Evolutionary conservation across 2,329 filamentous ascomycete species (phyloP), one percentile per base, ranked within the genome.

Genomic region (Dothideomycetes sp.): DNA sequence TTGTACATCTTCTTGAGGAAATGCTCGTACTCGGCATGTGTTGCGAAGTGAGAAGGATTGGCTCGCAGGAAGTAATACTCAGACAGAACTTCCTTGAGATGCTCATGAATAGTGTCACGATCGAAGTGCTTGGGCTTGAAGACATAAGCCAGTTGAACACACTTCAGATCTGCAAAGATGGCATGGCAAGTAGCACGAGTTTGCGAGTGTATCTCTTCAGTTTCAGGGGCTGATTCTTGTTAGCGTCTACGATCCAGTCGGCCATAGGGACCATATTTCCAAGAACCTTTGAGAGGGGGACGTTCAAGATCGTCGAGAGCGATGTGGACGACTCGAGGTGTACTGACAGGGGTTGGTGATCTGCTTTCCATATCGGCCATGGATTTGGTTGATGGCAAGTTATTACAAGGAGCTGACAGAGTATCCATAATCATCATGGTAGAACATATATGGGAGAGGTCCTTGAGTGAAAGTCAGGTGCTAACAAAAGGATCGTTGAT

Each of bases 81-180:
- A 3, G 16, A 12, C 16, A 30, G 9, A 13, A 37, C 17, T 8
- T 28, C 25, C 13, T 37, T 28, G n/a, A 37, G 34, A 15, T 30
- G 34, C 18, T 37, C 17, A 19, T 22, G 17, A 25, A 37, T 29
- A 12, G 25, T 28, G 25, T 37, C 34, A 20, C 34, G 34, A 20
- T 37, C 34, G 16, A 37, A 22, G 25, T 37, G 34, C 11, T 29
- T 29, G 20, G 34, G 18, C 24, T 37, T 16, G 25, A 37, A 28
- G 34, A 25, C 34, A 15, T 37, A 37, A 12, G 24, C 24, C 15
- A 17, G 23, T 12, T 37, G 34, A 11, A 37, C 16, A 11, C 34
- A 37, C 18, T 12, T 28, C 24, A 37, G 24, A 15, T 37, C 34
- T 9, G 24, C 34, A 12, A 37, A 28, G 34, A 37, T 28, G 24